A percentile compares a stretch with the other conserved stretches of the same genome.
phyloP scores from a whole-genome alignment of 768 basidiomycete species.

The Kondoa malvinella region DNA sequence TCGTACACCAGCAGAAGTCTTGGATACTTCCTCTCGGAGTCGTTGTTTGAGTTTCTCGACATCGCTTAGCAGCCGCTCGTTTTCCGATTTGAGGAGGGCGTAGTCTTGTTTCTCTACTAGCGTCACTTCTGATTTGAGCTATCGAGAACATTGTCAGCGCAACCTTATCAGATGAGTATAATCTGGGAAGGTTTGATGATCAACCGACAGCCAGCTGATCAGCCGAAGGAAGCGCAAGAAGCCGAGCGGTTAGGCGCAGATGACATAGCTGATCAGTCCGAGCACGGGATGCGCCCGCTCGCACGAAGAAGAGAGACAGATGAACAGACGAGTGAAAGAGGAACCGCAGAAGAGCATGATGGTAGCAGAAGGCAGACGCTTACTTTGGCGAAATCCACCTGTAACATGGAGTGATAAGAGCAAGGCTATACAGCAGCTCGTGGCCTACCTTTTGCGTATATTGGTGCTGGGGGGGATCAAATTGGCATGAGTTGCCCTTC shows the following conservation, averaged over 20 bases:
- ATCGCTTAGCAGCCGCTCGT: slow-evolving; percentile 75
- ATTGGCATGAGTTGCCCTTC: not conserved
- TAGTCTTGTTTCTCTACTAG: slow-evolving; percentile 94
- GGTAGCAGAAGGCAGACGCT: not conserved
- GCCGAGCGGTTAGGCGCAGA: too few species aligned
- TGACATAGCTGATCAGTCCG: too few species aligned
- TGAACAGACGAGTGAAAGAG: not conserved
- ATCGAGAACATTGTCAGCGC: slow-evolving; percentile 55
- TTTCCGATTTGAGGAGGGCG: slow-evolving; percentile 86
- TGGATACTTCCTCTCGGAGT: slow-evolving; percentile 72
- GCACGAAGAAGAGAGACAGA: not conserved
- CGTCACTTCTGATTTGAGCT: slow-evolving; percentile 82
- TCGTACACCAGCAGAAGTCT: slow-evolving; percentile 81
- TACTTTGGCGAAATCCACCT: slow-evolving; percentile 3
- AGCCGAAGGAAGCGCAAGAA: not conserved
- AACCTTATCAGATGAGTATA: slow-evolving; percentile 28
- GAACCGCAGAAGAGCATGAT: not conserved
- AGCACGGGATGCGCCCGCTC: too few species aligned
- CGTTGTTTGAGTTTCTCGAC: slow-evolving; percentile 90
- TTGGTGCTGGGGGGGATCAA: slow-evolving; percentile 44
- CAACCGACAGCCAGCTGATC: not conserved
- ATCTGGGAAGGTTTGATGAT: slow-evolving; percentile 36
- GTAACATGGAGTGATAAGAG: not conserved
- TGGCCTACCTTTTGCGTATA: slow-evolving; percentile 59
- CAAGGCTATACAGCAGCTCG: not conserved